phyloP scores from a whole-genome alignment of 2,329 filamentous ascomycete genomes.

The Alternaria panax region DNA sequence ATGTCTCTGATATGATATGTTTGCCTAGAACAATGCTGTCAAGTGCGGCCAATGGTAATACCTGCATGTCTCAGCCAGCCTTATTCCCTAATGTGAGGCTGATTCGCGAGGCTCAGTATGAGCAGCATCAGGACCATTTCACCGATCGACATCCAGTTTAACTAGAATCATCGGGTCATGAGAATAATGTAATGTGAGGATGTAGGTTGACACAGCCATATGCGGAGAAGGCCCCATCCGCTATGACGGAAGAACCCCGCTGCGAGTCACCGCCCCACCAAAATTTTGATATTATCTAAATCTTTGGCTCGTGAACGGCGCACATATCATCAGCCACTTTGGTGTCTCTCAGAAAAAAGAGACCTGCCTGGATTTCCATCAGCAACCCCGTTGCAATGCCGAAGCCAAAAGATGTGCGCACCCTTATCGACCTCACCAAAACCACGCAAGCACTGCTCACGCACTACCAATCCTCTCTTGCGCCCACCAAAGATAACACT shows the following conservation, averaged over 20 bases:
- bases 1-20: not conserved
- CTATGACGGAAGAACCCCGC: constrained; percentile 1
- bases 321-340: not conserved
- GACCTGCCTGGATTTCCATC: too few species aligned
- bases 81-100: not conserved
- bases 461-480: constrained; percentile 47
- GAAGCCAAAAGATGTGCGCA: constrained; percentile 35
- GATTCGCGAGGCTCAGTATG: not conserved
- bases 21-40: too few species aligned
- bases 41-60: not conserved
- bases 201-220: not conserved
- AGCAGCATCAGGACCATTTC: not conserved
- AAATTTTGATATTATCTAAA: constrained; percentile 10
- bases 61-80: not conserved
- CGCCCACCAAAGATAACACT: constrained; percentile 20
- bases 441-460: constrained; percentile 46
- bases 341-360: not conserved
- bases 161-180: not conserved
- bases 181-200: not conserved
- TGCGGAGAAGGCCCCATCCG: not conserved
- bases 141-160: not conserved
- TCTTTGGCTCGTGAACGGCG: not conserved
- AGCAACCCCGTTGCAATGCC: constrained; percentile 17
- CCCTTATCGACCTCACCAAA: constrained; percentile 46
- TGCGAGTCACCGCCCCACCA: constrained; percentile 17